These are phyloP conservation scores for Phytophthora macrochlamydospora DNA, from an alignment of 352 stramenopile genomes.

Conservation along the genomic window DNA sequence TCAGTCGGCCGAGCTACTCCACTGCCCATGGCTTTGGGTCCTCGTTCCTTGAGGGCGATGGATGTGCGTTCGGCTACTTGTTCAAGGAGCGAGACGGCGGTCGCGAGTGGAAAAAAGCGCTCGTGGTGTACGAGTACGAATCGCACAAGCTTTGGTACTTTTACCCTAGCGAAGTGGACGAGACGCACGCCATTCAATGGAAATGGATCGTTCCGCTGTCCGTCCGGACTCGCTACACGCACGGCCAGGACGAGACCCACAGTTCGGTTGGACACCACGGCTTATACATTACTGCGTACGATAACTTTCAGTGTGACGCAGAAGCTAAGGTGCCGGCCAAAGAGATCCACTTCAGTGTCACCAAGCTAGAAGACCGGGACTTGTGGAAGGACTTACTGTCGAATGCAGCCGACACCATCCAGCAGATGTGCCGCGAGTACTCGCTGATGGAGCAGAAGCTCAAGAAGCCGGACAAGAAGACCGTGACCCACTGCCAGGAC, in stretches of 20 bases:
- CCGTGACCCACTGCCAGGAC: constrained; percentile 79
- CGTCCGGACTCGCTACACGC: constrained; percentile 77
- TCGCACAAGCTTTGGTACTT: constrained; percentile 92
- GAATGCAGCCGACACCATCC: constrained; percentile 61
- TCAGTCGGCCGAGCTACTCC: constrained; percentile 85
- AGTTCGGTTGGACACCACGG: constrained; percentile 85
- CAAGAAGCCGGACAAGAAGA: constrained; percentile 88
- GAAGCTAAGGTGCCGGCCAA: constrained; percentile 56
- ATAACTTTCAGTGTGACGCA: constrained; percentile 66
- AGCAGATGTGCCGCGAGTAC: constrained; percentile 75
- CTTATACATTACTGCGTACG: constrained; percentile 81
- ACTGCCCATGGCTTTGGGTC: constrained; percentile 83
- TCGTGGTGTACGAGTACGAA: constrained; percentile 88
- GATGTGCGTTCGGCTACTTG: constrained; percentile 85
- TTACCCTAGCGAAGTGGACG: constrained; percentile 85
- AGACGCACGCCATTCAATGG: constrained; percentile 83
- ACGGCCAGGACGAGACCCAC: constrained; percentile 86
- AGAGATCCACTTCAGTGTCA: constrained; percentile 86
- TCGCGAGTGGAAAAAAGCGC: constrained; percentile 79
- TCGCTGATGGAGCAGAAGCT: constrained; percentile 62
- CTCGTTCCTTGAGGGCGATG: constrained; percentile 84
- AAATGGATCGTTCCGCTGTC: constrained; percentile 87
- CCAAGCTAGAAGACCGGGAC: constrained; percentile 84
- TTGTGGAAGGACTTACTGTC: constrained; percentile 79
- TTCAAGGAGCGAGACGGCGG: constrained; percentile 74